These are phyloP conservation scores for Eucalyptus tenuipes DNA, from an alignment of 345 rosid genomes.

Conservation along the genomic window DNA sequence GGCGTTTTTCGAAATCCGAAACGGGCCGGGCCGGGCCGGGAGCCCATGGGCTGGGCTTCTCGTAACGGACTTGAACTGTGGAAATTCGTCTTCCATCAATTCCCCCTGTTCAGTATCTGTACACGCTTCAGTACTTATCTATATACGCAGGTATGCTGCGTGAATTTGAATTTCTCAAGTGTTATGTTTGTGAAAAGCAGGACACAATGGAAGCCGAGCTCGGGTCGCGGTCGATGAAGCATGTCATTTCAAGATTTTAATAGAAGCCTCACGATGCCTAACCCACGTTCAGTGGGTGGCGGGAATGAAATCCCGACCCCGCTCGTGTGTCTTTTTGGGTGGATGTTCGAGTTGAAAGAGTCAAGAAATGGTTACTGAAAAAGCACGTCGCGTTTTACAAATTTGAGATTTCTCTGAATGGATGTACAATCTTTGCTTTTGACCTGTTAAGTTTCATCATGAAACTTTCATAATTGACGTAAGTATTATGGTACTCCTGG, in stretches of 20 bases:
- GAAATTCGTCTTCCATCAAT: neutral
- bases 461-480: neutral
- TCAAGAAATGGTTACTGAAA: neutral
- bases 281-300: neutral
- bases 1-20: neutral
- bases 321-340: neutral
- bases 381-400: neutral
- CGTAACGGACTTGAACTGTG: neutral
- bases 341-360: neutral
- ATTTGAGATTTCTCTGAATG: neutral
- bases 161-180: neutral
- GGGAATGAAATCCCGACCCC: neutral
- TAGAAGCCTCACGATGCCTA: neutral
- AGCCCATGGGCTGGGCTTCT: neutral
- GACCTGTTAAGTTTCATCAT: neutral
- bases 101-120: neutral
- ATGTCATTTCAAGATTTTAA: no score
- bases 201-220: neutral
- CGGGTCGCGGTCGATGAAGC: neutral
- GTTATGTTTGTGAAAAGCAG: neutral
- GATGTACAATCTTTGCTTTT: neutral
- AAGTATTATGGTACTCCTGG: neutral
- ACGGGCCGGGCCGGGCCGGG: neutral
- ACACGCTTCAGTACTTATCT: neutral
- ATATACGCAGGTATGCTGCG: neutral